Base-by-base conservation (phyloP, 1,139 yeast species). In the Wickerhamomyces sp. region DNA sequence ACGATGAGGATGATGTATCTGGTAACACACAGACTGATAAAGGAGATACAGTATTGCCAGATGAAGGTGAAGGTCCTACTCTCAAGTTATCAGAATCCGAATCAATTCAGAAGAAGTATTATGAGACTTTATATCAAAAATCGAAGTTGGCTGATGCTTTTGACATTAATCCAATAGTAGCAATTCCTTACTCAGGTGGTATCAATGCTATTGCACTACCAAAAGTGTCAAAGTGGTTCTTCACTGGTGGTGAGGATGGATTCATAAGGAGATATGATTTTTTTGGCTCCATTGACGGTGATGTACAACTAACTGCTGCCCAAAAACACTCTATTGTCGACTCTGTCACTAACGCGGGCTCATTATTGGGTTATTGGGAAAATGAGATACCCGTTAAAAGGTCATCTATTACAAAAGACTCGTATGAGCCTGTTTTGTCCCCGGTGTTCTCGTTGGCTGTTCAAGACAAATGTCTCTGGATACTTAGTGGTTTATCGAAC, bases 171-270 rank as follows among this genome's bases (percentile, higher is more conserved):
- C 93, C 94, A 1, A 72, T 80, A 4, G 88, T 82, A 26, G 90
- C 91, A 7, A 79, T 85, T 9, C 91, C 91, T 1, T 81, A 82
- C 53, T 69, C 86, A 3, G 65, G 83, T 0, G 80, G 81, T 43
- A 81, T 95, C 38, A 90, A 90, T 64, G 75, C 94, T 8, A 60
- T 93, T 43, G 85, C 94, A 8, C 72, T 90, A 45, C 79, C 96
- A 1, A 80, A 79, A 59, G 96, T 95, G 9, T 84, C 93, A 40
- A 84, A 84, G 60, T 91, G 91, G 85, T 73, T 93, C 45, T 81
- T 91, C 58, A 84, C 96, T 1, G 99, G 99, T 23, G 99, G 99
- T 7, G 94, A 88, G 54, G 99, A 93, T 63, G 99, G 99, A 11
- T 88, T 82, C 58, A 86, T 93, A 37, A 71, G 99, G 43, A 88